A percentile compares a stretch with the other conserved stretches of the same genome.
Conservation (phyloP, 768 basidiomycete genomes). For the Boletus edulis region DNA sequence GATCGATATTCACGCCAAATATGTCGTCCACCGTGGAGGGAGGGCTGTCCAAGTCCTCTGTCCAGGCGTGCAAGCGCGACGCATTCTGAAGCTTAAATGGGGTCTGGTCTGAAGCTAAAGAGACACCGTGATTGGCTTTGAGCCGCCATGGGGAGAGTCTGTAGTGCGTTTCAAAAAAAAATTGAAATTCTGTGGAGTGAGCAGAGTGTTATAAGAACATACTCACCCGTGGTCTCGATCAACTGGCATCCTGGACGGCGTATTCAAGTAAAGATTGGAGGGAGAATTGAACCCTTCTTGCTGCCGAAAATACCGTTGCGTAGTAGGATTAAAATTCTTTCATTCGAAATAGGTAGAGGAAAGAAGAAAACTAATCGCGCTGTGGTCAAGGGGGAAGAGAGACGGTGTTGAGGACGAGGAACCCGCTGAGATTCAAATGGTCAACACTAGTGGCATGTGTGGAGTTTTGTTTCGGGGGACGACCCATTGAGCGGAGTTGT, state of each 20-base stretch:
- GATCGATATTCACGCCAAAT: not conserved
- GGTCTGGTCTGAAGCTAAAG: not conserved
- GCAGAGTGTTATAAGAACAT: not conserved
- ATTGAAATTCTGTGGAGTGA: constrained; percentile 5
- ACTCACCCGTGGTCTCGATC: not conserved
- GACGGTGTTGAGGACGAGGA: not conserved
- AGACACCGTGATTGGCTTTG: not conserved
- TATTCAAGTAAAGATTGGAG: not conserved
- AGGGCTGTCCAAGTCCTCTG: not conserved
- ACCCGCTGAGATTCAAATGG: constrained; percentile 4
- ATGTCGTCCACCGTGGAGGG: not conserved
- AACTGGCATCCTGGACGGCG: not conserved
- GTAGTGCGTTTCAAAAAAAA: too few relatives aligned
- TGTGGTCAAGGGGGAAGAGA: too few relatives aligned
- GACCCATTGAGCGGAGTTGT: constrained; percentile 19
- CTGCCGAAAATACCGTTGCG: not conserved
- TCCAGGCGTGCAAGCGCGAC: not conserved
- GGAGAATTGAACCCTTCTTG: not conserved
- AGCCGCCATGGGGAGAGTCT: too few relatives aligned
- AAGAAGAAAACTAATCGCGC: too few relatives aligned
- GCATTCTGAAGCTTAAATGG: not conserved
- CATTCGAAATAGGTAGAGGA: too few relatives aligned
- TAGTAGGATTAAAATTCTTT: too few relatives aligned
- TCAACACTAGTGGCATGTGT: constrained; percentile 8
- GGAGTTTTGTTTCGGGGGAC: constrained; percentile 8